phyloP scores from a whole-genome alignment of 805 yeast species.

The Wickerhamiella azymoides region DNA sequence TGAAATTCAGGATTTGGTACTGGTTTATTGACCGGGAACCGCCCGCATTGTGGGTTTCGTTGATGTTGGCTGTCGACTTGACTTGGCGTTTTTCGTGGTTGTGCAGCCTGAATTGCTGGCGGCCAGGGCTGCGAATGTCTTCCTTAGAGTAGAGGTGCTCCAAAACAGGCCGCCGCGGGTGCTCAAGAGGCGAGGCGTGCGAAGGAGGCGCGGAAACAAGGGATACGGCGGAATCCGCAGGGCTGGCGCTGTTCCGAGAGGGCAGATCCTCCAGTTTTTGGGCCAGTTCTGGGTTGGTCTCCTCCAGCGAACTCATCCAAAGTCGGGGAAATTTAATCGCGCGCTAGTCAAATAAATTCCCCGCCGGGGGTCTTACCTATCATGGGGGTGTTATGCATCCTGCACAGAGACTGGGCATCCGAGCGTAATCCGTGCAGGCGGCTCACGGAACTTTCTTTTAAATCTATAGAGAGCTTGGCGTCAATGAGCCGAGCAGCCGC shows the following conservation, averaged over 20 bases:
- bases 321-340: no score
- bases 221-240: neutral
- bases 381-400: neutral
- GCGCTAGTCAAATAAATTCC: neutral
- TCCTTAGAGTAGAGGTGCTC: slow-evolving; percentile 26
- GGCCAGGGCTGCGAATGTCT: slow-evolving; percentile 21
- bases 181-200: neutral
- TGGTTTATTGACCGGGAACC: slow-evolving; percentile 25
- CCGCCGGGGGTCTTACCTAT: neutral
- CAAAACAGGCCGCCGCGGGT: slow-evolving; percentile 20
- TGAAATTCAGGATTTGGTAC: slow-evolving; percentile 55
- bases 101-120: slow-evolving; percentile 26
- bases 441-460: neutral
- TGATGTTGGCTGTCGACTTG: slow-evolving; percentile 24
- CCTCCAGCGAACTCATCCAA: neutral
- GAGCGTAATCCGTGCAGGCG: neutral
- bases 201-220: neutral
- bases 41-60: slow-evolving; percentile 19
- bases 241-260: neutral
- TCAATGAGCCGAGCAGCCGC: neutral
- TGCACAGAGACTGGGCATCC: neutral
- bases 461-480: no score
- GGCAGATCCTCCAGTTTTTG: neutral
- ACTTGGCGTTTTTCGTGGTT: slow-evolving; percentile 24
- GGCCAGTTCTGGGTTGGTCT: neutral